phyloP scores from a whole-genome alignment of 768 basidiomycete species.

The Dacryopinax spathularia region DNA sequence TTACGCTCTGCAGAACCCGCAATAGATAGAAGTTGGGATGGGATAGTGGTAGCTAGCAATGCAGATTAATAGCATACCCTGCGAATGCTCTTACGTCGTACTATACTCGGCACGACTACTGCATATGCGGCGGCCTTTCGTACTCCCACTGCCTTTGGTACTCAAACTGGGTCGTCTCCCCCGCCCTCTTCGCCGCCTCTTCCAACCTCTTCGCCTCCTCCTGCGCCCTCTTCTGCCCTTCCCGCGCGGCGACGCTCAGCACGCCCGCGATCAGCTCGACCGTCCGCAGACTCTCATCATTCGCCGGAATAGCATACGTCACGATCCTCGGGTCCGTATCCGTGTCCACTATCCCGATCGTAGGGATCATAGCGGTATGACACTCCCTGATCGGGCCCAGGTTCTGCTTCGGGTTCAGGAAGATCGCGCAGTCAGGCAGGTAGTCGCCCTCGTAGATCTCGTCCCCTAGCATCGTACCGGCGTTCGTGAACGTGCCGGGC shows the following conservation, averaged over 20 bases:
- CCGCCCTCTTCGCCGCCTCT: background rate
- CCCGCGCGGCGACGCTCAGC: slow-evolving; percentile 66
- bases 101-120: no score
- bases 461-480: slow-evolving; percentile 53
- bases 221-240: slow-evolving; percentile 24
- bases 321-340: slow-evolving; percentile 92
- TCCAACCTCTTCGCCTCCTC: slow-evolving; percentile 30
- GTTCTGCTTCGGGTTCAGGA: slow-evolving; percentile 81
- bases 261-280: slow-evolving; percentile 85
- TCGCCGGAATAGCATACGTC: slow-evolving; percentile 97
- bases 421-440: slow-evolving; percentile 73
- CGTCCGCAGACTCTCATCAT: slow-evolving; percentile 83
- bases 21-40: slow-evolving; percentile 8
- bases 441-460: slow-evolving; percentile 38
- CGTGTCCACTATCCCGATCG: slow-evolving; percentile 86
- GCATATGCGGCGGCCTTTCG: no score
- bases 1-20: slow-evolving; percentile 42
- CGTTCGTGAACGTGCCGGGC: slow-evolving; percentile 90
- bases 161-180: slow-evolving; percentile 12
- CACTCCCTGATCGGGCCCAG: slow-evolving; percentile 83
- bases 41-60: background rate
- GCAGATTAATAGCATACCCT: slow-evolving; percentile 1
- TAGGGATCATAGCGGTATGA: slow-evolving; percentile 77
- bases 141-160: background rate
- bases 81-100: no score